Evolutionary conservation across 306 rosid genomes (phyloP).

Genomic region (Vicia sativa): DNA sequence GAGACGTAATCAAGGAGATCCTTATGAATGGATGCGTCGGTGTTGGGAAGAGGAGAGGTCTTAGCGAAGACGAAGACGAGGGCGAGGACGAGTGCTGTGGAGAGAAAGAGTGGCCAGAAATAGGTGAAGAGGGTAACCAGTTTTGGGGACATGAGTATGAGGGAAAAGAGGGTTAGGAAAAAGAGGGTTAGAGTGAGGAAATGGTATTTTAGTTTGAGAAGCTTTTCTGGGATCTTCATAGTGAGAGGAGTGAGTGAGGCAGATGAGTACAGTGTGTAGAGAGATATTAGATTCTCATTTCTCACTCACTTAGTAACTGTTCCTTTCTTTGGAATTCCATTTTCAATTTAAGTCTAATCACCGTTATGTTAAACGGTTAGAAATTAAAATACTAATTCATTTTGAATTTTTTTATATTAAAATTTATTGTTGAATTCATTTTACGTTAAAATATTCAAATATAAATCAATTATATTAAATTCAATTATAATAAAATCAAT

Average conservation of each 20-base stretch:
- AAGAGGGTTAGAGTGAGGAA: conserved; percentile 39
- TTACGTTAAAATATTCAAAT: too few relatives aligned
- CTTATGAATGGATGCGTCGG: conserved; percentile 46
- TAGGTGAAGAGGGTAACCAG: conserved; percentile 65
- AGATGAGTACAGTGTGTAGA: too few relatives aligned
- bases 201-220: conserved; percentile 58
- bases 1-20: conserved; percentile 82
- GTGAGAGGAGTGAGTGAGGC: neutral
- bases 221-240: conserved; percentile 79
- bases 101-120: conserved; percentile 92
- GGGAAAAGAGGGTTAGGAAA: conserved; percentile 34
- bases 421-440: too few relatives aligned
- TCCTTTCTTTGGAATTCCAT: neutral
- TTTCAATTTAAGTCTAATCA: neutral
- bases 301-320: conserved; percentile 18
- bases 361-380: neutral
- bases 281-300: neutral
- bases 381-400: neutral
- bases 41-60: conserved; percentile 46
- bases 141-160: conserved; percentile 56
- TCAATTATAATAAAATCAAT: too few relatives aligned
- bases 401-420: too few relatives aligned
- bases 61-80: conserved; percentile 64
- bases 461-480: too few relatives aligned
- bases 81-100: conserved; percentile 76